Conservation (phyloP, 2,329 filamentous ascomycete species). For the Pseudogymnoascus sp. region DNA sequence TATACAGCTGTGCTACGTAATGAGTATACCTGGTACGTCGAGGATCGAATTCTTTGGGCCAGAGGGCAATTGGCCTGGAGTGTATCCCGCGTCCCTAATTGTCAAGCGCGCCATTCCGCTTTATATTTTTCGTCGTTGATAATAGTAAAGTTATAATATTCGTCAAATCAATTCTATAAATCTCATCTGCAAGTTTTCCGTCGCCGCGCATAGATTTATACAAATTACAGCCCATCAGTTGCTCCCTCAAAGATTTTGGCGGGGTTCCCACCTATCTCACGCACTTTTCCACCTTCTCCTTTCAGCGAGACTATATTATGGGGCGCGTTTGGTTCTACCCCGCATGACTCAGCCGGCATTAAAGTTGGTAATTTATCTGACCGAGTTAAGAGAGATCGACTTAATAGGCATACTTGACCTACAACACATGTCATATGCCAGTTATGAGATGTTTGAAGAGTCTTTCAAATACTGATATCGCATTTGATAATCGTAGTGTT, state of each 20-base stretch:
- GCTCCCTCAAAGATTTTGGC: neutral
- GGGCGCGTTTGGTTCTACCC: neutral
- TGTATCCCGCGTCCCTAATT: conserved; percentile 22
- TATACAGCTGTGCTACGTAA: neutral
- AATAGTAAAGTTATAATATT: neutral
- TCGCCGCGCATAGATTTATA: neutral
- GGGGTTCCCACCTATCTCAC: neutral
- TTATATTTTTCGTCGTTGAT: neutral
- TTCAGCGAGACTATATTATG: neutral
- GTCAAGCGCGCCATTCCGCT: conserved; percentile 18
- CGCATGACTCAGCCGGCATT: conserved; percentile 3
- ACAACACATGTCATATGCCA: neutral
- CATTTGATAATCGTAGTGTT: neutral
- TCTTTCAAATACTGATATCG: neutral
- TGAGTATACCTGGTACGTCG: conserved; percentile 20
- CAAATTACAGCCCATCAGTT: neutral
- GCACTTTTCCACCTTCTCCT: neutral
- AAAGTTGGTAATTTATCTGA: neutral
- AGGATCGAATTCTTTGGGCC: conserved; percentile 26
- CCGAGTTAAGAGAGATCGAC: neutral
- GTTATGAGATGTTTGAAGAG: neutral
- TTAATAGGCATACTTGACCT: neutral
- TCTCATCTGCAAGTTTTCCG: neutral
- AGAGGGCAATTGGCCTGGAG: conserved; percentile 19
- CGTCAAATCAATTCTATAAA: neutral